Base-by-base conservation (phyloP, 176 grass and related monocot species). In the Stipa capillata region DNA sequence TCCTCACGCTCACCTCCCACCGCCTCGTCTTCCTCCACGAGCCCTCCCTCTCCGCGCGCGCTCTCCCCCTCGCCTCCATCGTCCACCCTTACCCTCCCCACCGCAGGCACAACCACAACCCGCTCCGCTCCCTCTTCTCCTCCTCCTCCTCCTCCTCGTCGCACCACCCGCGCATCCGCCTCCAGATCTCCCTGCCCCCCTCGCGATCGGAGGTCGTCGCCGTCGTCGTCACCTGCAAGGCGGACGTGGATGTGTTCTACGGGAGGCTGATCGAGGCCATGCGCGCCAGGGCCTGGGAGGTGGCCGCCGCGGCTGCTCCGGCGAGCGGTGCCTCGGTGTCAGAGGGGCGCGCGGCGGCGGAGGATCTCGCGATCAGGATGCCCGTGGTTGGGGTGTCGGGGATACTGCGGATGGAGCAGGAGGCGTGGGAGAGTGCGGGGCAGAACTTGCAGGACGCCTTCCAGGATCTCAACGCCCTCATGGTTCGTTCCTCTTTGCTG, bases 381-480 rank as follows among this genome's bases (percentile, higher is more conserved):
- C 92, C 90, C 17, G 97, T 99, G 65, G 92, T 96, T 13, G 97
- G 97, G 18, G 86, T 99, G 11, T 91, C 92, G 0, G 97, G 92
- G 34, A 99, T 99, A 78, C 79, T 99, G 68, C 91, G 92, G 81
- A 99, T 91, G 81, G 97, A 99, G 79, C 97, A 99, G 72, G 92
- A 99, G 58, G 60, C 86, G 27, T 99, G 97, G 92, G 97, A 99
- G 84, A 99, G 74, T 56, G 91, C 92, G n/a, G 97, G 91, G 60
- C 93, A 91, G 82, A 99, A 91, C 75, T 83, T 99, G 51, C 90
- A 99, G 85, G 97, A 99, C 56, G 97, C 97, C 13, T 99, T 99
- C 91, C 92, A 93, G 81, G 97, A 99, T 80, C 91, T 99, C 47
- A 99, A 93, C 60, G 97, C 97, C 54, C 92, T 99, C 73, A 99